phyloP scores from a whole-genome alignment of 371 early-diverging fungal species.

The Capillidium heterosporum region DNA sequence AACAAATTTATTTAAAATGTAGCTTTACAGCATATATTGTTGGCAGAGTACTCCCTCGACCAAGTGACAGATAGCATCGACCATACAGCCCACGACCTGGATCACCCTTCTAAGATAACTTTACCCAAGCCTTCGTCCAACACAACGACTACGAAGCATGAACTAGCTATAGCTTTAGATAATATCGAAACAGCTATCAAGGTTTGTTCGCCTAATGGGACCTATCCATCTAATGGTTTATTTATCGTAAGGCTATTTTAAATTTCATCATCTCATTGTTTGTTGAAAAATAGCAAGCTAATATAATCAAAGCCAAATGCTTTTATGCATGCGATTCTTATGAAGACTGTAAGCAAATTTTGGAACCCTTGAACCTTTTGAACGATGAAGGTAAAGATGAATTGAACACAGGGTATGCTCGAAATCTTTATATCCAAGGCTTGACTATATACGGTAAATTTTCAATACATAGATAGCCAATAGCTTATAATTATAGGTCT shows the following conservation, averaged over 20 bases:
- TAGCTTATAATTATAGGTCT: background rate
- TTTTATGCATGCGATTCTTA: background rate
- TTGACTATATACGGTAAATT: background rate
- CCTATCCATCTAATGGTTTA: background rate
- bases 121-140: slow-evolving; percentile 10
- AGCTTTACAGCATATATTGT: slow-evolving; percentile 24
- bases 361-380: slow-evolving; percentile 21
- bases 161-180: background rate
- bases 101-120: slow-evolving; percentile 14
- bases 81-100: slow-evolving; percentile 8
- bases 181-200: slow-evolving; percentile 6
- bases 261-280: too few relatives aligned
- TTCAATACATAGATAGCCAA: background rate
- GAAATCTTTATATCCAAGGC: background rate
- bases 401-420: slow-evolving; percentile 7
- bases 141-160: background rate
- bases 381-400: slow-evolving; percentile 18
- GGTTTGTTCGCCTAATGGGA: background rate
- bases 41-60: slow-evolving; percentile 19
- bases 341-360: slow-evolving; percentile 8
- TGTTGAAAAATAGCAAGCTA: background rate
- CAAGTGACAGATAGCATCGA: slow-evolving; percentile 8
- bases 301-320: background rate
- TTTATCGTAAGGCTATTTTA: background rate
- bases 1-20: background rate